Evolutionary conservation across 108 stramenopile species (phyloP), one percentile per base, ranked within the genome.

Genomic region (Skeletonema costatum): DNA sequence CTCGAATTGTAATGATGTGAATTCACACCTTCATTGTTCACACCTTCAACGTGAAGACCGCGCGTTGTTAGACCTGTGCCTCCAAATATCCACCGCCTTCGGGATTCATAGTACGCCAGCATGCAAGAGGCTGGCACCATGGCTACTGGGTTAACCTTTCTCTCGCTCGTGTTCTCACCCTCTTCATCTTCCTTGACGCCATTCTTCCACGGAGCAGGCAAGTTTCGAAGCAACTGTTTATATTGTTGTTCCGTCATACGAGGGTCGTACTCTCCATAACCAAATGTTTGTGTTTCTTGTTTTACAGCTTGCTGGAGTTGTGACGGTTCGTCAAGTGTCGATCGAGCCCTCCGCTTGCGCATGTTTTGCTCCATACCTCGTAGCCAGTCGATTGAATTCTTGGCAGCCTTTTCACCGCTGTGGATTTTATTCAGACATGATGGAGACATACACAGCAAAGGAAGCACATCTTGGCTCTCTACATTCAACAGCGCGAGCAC

Each of bases 21-120:
- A 72, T 93, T 93, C 38, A 80, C 80, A n/a, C 92, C 92, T 70
- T 90, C 90, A 64, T 93, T 91, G 67, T 79, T 86, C 13, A 90
- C 88, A 10, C 93, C 93, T 32, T 93, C 89, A 5, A 93, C 88
- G 62, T 80, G 80, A 53, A 93, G 53, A 1, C 89, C 89, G 59
- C 89, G 66, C 21, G 88, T 90, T 35, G 90, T 74, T 6, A 91
- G 68, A 60, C 88, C 87, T 13, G 89, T 81, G 4, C 91, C 89
- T 33, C 93, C 93, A 84, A 92, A 94, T 32, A 94, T 88, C 93
- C 91, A 94, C 16, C 91, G 66, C 66, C 93, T 79, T 44, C 93
- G 74, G 16, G 91, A 90, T 68, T 94, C 93, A 69, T 94, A 94
- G 66, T 86, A 94, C 50, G 93, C 85, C 75, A 94, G 81, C 38